A percentile compares a stretch with the other conserved stretches of the same genome.
phyloP scores from a whole-genome alignment of 139 green algal species.

The Eudorina sp. region DNA sequence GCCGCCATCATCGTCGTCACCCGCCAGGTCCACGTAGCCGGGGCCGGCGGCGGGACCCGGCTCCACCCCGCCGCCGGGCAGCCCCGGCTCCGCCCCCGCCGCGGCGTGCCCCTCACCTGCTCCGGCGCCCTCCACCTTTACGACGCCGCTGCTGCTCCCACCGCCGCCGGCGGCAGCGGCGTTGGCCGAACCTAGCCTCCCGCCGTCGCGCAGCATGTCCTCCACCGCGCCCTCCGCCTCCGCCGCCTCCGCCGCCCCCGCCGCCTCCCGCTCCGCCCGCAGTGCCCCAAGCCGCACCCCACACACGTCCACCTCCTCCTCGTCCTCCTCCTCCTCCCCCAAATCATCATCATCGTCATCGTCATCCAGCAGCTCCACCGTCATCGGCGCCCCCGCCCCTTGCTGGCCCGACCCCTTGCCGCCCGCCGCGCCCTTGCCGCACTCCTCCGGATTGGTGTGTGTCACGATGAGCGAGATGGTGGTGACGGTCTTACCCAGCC shows the following conservation, averaged over 20 bases:
- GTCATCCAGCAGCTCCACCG: neutral
- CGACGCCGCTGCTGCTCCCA: neutral
- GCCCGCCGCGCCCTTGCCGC: constrained; percentile 1
- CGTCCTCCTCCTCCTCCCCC: constrained; percentile 44
- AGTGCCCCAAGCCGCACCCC: constrained; percentile 41
- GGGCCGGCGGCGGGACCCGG: too few species aligned
- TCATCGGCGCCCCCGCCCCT: neutral
- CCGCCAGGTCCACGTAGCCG: neutral
- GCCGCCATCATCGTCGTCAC: neutral
- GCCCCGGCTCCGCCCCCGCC: too few species aligned
- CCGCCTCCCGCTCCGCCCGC: constrained; percentile 23
- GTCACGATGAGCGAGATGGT: constrained; percentile 85
- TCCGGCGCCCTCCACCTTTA: neutral
- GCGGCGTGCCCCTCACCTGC: too few species aligned
- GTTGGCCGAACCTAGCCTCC: neutral
- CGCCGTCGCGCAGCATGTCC: neutral
- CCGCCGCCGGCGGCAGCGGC: neutral
- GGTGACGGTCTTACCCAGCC: constrained; percentile 89
- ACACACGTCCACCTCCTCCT: constrained; percentile 11
- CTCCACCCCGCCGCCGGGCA: too few species aligned
- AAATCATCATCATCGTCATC: constrained; percentile 8
- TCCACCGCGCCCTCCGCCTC: constrained; percentile 1
- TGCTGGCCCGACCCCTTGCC: neutral
- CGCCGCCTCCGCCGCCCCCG: constrained; percentile 7
- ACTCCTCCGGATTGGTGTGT: constrained; percentile 52